Evolutionary conservation across 1,284 basidiomycete species (phyloP), one percentile per base, ranked within the genome.

Genomic region (Cystobasidiaceae sp.): DNA sequence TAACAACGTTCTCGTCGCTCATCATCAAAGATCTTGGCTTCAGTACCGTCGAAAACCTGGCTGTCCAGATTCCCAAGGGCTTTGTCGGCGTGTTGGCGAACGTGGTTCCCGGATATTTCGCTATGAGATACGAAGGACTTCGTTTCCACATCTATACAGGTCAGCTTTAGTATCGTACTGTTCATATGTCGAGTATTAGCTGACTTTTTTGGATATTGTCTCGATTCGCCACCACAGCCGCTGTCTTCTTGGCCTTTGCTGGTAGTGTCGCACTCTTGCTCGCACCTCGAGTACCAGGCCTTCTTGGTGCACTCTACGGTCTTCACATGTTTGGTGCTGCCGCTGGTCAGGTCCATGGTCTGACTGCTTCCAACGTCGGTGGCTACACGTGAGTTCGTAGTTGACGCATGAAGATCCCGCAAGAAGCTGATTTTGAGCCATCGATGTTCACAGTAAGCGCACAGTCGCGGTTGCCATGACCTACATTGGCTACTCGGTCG

Each of bases 71-170:
- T 48, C 56, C 56, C 2, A 58, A 58, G 32, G 56, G 56, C 2
- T 58, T 58, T 13, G 56, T 58, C 2, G 56, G 56, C n/a, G 45
- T 34, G 2, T 23, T 58, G 3, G 50, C 50, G 1, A 52, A 52
- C 27, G 50, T 52, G 3, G 32, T 58, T 13, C 56, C 56, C 21
- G 56, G 56, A n/a, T 58, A 58, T 19, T 58, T 58, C n/a, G 56
- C 56, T 25, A 58, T 58, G 56, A 43, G 45, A 48, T 58, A 58
- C 33, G 43, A 39, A 2, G 56, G 56, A 3, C 43, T 58, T 21
- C 56, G 56, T 8, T 58, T 58, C 56, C 56, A 58, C 23, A 58
- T 58, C 27, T 58, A 58, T 17, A 58, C 56, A 5, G 48, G 48
- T 50, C 28, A 50, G 48, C 27, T 17, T 6, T n/a, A n/a, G n/a